Conservation (phyloP, 257 asterid species). For the Orobanche coerulescens region DNA sequence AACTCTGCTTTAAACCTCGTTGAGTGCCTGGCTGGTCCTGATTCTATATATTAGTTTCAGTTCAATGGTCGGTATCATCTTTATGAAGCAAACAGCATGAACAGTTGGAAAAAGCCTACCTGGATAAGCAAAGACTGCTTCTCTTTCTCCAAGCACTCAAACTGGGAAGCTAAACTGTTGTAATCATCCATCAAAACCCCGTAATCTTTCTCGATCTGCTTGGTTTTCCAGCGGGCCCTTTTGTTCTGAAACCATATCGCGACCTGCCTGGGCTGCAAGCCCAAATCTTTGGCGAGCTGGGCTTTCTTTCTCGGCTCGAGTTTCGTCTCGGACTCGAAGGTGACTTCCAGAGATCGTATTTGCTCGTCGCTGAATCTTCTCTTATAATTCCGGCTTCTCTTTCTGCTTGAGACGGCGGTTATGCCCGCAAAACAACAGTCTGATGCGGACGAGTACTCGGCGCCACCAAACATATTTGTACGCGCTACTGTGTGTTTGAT, state of each 20-base stretch:
- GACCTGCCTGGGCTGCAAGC: constrained; percentile 63
- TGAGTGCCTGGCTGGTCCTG: too few species aligned
- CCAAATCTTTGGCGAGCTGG: constrained; percentile 43
- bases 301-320: constrained; percentile 47
- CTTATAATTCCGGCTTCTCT: constrained; percentile 23
- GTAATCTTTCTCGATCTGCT: constrained; percentile 47
- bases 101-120: too few species aligned
- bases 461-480: constrained; percentile 25
- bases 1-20: too few species aligned
- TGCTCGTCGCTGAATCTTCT: constrained; percentile 53
- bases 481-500: too few species aligned
- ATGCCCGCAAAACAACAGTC: neutral
- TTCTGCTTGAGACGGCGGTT: constrained; percentile 7
- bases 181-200: constrained; percentile 24
- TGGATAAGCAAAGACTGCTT: constrained; percentile 35
- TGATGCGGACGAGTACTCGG: constrained; percentile 15
- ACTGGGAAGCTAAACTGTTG: constrained; percentile 30
- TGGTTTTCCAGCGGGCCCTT: constrained; percentile 66
- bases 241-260: constrained; percentile 75
- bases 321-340: constrained; percentile 42
- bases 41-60: too few species aligned
- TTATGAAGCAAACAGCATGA: too few species aligned
- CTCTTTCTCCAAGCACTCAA: constrained; percentile 35
- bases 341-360: constrained; percentile 42
- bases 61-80: too few species aligned